Conservation (phyloP, 371 early-diverging fungal genomes). For the Circinella minor region DNA sequence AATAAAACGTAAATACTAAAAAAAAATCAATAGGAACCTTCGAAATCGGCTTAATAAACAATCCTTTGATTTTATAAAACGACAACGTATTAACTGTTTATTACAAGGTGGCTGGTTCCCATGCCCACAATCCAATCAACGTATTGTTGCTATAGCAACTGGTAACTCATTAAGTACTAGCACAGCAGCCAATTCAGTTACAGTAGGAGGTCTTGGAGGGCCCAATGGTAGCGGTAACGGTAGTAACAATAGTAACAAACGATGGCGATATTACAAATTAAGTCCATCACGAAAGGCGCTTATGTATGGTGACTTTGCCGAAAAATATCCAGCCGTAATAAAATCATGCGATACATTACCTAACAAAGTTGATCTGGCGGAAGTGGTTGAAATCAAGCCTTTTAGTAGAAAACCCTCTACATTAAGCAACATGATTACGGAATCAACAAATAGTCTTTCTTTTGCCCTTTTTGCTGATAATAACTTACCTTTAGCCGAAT, state of each 20-base stretch:
- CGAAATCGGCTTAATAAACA: conserved; percentile 66
- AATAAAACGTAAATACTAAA: not conserved
- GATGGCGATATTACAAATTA: conserved; percentile 69
- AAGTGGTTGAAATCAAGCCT: conserved; percentile 59
- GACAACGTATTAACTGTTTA: conserved; percentile 72
- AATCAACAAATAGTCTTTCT: conserved; percentile 14
- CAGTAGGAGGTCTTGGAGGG: too few relatives aligned
- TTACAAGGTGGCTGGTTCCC: conserved; percentile 80
- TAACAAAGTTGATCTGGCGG: conserved; percentile 60
- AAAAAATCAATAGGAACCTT: conserved; percentile 51
- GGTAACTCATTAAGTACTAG: not conserved
- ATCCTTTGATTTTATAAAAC: conserved; percentile 73
- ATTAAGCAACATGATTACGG: conserved; percentile 9
- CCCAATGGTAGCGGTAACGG: too few relatives aligned
- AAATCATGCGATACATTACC: conserved; percentile 35
- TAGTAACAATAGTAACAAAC: conserved; percentile 19
- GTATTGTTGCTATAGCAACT: conserved; percentile 13
- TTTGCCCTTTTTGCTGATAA: conserved; percentile 58
- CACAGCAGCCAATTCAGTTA: not conserved
- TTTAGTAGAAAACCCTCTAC: conserved; percentile 30
- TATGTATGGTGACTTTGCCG: conserved; percentile 74
- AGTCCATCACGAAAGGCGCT: conserved; percentile 63
- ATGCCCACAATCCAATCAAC: conserved; percentile 28
- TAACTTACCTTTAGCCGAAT: conserved; percentile 57
- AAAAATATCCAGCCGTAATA: conserved; percentile 39